A percentile compares a stretch with the other conserved stretches of the same genome.
Conservation (phyloP, 2,329 filamentous ascomycete species). For the Talaromyces sp. region DNA sequence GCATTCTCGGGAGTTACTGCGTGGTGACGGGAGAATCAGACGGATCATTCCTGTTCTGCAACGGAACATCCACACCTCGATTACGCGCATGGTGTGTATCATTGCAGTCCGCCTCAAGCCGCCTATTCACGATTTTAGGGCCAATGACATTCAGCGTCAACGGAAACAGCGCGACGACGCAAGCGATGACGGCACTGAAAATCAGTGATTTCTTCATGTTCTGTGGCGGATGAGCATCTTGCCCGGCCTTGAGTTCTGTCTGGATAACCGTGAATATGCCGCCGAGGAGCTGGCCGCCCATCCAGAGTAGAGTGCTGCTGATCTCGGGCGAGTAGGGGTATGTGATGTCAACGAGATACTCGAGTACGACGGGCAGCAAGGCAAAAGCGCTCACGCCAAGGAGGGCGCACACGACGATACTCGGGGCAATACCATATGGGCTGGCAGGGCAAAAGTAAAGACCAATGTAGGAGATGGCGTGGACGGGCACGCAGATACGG, state of each 20-base stretch:
- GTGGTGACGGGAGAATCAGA: neutral
- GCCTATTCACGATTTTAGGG: slow-evolving; percentile 31
- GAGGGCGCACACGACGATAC: slow-evolving; percentile 69
- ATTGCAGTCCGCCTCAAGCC: slow-evolving; percentile 31
- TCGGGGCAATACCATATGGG: slow-evolving; percentile 41
- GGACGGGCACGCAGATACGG: slow-evolving; percentile 67
- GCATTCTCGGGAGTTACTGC: neutral
- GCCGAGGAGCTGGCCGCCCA: slow-evolving; percentile 77
- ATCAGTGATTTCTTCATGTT: slow-evolving; percentile 73
- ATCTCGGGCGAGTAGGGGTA: slow-evolving; percentile 84
- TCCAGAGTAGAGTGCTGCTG: slow-evolving; percentile 78
- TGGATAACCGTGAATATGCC: slow-evolving; percentile 79
- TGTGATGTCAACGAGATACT: slow-evolving; percentile 80
- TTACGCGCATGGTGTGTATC: neutral
- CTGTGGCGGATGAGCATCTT: slow-evolving; percentile 51
- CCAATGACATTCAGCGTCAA: slow-evolving; percentile 68
- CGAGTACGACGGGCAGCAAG: slow-evolving; percentile 76
- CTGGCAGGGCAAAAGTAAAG: slow-evolving; percentile 77
- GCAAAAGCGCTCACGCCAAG: slow-evolving; percentile 76
- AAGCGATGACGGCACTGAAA: slow-evolving; percentile 69
- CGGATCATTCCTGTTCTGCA: neutral
- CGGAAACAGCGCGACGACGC: slow-evolving; percentile 61
- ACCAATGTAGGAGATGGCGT: slow-evolving; percentile 66
- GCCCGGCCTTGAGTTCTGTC: slow-evolving; percentile 59
- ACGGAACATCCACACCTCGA: slow-evolving; percentile 1